phyloP scores from a whole-genome alignment of 371 early-diverging fungal species.

The Blastocladiella emersonii region DNA sequence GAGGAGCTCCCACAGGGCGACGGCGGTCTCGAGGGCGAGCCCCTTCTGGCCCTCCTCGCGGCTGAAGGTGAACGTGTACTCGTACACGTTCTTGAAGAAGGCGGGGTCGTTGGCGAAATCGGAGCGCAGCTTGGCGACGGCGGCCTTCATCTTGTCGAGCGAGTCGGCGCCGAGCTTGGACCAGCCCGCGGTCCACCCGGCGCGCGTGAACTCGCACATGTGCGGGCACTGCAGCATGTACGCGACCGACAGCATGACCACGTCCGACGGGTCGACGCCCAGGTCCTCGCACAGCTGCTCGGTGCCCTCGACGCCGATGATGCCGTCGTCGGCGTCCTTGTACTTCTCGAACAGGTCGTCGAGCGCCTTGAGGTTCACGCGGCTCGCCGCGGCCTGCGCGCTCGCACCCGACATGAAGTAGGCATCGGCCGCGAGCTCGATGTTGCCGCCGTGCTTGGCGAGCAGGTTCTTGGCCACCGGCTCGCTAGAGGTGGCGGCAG shows the following conservation, averaged over 20 bases:
- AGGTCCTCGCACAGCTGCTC: conserved; percentile 52
- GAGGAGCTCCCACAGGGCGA: conserved; percentile 59
- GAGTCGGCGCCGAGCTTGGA: conserved; percentile 8
- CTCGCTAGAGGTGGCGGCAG: no score
- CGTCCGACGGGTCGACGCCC: conserved; percentile 59
- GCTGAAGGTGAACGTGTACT: conserved; percentile 60
- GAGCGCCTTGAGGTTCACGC: conserved; percentile 23
- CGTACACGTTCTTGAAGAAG: conserved; percentile 55
- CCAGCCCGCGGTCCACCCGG: conserved; percentile 53
- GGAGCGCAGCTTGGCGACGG: conserved; percentile 30
- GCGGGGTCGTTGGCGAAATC: conserved; percentile 32
- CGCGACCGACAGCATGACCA: conserved; percentile 57
- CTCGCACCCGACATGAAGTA: conserved; percentile 19
- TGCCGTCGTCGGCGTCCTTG: conserved; percentile 50
- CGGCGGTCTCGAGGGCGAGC: conserved; percentile 55
- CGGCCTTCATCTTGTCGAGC: conserved; percentile 43
- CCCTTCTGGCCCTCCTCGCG: conserved; percentile 38
- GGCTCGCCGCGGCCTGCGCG: neutral
- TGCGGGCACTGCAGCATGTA: conserved; percentile 49
- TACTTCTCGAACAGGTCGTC: conserved; percentile 46
- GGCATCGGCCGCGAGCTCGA: conserved; percentile 46
- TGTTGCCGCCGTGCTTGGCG: conserved; percentile 42
- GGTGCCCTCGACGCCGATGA: conserved; percentile 61
- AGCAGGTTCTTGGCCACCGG: conserved; percentile 34
- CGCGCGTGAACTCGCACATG: conserved; percentile 61